Percentiles rank a stretch among this genome's conserved stretches.
phyloP scores from a whole-genome alignment of 768 basidiomycete genomes.

The Rhizopogon salebrosus region DNA sequence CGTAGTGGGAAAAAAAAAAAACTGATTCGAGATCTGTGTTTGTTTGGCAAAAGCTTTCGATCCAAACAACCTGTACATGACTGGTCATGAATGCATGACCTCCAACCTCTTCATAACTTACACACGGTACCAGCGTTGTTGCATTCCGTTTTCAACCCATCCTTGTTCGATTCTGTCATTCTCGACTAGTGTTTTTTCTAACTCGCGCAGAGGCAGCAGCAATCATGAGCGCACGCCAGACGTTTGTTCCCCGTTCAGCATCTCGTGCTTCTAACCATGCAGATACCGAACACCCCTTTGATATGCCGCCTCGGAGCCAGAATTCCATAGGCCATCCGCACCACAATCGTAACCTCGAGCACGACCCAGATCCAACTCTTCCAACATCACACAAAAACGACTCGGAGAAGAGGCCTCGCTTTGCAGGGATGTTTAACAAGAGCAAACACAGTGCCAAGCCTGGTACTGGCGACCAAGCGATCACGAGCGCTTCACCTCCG shows the following conservation, averaged over 20 bases:
- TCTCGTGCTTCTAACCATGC: background rate
- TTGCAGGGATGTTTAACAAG: background rate
- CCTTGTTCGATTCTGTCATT: background rate
- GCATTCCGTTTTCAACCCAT: background rate
- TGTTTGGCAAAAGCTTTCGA: slow-evolving; percentile 2
- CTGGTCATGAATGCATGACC: no score
- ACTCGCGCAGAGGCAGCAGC: background rate
- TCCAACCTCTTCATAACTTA: no score
- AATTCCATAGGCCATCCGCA: background rate
- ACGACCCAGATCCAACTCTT: background rate
- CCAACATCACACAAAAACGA: background rate
- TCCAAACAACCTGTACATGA: background rate
- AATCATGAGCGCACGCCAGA: background rate
- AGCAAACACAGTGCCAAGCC: background rate
- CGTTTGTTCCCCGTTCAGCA: background rate
- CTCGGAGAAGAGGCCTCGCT: background rate
- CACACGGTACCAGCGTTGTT: background rate
- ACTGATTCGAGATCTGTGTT: no score
- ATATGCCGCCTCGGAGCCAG: background rate
- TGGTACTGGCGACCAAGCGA: background rate
- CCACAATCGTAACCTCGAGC: background rate
- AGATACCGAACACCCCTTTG: background rate
- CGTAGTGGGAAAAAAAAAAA: no score
- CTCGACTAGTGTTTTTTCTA: background rate
- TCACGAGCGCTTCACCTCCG: background rate